Evolutionary conservation across 208 protist genomes (phyloP), one percentile per base, ranked within the genome.

Genomic region (Wallacemonas rigidus): DNA sequence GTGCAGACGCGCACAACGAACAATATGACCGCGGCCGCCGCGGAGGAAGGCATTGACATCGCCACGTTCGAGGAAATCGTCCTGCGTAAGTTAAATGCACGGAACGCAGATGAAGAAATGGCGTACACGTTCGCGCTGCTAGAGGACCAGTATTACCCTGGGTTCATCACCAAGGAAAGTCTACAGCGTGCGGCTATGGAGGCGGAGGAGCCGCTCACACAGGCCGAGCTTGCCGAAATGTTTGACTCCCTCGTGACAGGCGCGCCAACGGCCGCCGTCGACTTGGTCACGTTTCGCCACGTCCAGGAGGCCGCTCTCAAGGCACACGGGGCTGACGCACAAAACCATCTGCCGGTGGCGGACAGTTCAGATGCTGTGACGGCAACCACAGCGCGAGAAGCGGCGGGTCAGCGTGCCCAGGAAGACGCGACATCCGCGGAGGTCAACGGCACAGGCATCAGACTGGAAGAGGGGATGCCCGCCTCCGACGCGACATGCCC

Each of bases 81-180:
- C 38, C 51, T 93, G 69, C 80, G 79, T 40, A 90, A 81, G 54
- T 64, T 93, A 54, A 85, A 90, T 70, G 73, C 81, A 60, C 79
- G 88, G 45, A 90, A 79, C 50, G 82, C 86, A 35, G 81, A 93
- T 57, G 87, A 95, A 67, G 91, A 95, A 51, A 68, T 90, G 39
- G 58, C 77, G 44, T 89, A 82, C 77, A 83, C 83, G 8, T 95
- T 95, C 71, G 77, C 75, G 3, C 75, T 95, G 38, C 70, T 95
- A 15, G 85, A 95, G 68, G 91, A 95, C 68, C 81, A 86, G 56
- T 78, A 86, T 36, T 92, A 87, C 72, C 78, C 80, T 0, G 91
- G 91, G 3, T 93, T 90, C 75, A 92, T 95, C 62, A 95, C 91
- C 8, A 89, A 90, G 72, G 85, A 94, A 43, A 94, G 88, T 69